Conservation (phyloP, 2,329 filamentous ascomycete genomes). For the Colletotrichum shisoi region DNA sequence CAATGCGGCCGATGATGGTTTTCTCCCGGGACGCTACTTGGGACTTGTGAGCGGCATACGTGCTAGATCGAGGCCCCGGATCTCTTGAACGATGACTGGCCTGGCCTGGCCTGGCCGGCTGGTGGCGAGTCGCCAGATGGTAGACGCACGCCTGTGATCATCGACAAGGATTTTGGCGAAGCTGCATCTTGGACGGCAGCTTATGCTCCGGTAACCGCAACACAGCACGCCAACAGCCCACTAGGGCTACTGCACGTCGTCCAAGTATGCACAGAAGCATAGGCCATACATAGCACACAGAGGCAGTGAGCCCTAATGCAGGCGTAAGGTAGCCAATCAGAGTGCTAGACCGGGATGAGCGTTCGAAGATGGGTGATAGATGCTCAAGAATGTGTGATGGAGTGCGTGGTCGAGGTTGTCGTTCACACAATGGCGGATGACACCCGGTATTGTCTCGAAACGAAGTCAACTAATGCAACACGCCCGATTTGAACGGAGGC, state of each 20-base stretch:
- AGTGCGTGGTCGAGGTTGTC: constrained; percentile 17
- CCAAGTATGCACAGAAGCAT: constrained; percentile 10
- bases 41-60: constrained; percentile 8
- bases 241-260: constrained; percentile 33
- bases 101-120: neutral
- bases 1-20: neutral
- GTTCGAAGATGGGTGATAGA: no score
- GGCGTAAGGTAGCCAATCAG: constrained; percentile 23
- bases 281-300: neutral
- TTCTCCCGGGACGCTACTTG: neutral
- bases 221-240: constrained; percentile 20
- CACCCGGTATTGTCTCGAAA: constrained; percentile 8
- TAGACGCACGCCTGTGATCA: constrained; percentile 34
- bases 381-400: neutral
- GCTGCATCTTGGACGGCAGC: constrained; percentile 20
- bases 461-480: constrained; percentile 26
- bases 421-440: constrained; percentile 1
- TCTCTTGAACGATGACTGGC: constrained; percentile 18
- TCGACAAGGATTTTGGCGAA: constrained; percentile 26
- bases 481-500: constrained; percentile 10
- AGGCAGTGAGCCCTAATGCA: neutral
- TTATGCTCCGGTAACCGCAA: constrained; percentile 22
- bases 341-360: neutral
- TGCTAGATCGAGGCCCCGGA: constrained; percentile 26
- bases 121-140: neutral